phyloP scores from a whole-genome alignment of 2,329 filamentous ascomycete species.

The Cladosporium austrohemisphaericum region DNA sequence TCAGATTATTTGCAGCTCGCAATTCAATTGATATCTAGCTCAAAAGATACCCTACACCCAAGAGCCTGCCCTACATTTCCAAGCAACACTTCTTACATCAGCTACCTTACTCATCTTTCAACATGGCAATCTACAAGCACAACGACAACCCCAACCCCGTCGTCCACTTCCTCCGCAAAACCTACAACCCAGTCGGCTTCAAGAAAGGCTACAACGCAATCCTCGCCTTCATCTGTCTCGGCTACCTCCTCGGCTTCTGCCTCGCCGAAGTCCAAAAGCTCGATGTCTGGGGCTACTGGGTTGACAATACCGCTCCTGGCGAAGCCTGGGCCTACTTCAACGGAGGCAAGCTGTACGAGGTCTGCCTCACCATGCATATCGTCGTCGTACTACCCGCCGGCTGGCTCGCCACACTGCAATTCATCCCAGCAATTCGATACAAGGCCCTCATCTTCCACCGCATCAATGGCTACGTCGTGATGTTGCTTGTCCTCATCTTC shows the following conservation, averaged over 20 bases:
- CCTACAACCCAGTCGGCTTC: constrained; percentile 52
- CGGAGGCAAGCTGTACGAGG: constrained; percentile 21
- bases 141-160: constrained; percentile 12
- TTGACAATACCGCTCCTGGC: not conserved
- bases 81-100: too few species aligned
- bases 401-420: constrained; percentile 38
- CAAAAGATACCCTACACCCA: too few species aligned
- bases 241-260: constrained; percentile 41
- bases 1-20: too few species aligned
- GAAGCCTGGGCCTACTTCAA: constrained; percentile 21
- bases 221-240: constrained; percentile 29
- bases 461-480: constrained; percentile 54
- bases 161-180: constrained; percentile 20
- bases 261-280: constrained; percentile 48
- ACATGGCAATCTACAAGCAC: constrained; percentile 10
- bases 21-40: too few species aligned
- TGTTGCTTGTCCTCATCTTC: constrained; percentile 45
- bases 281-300: constrained; percentile 33
- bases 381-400: constrained; percentile 35
- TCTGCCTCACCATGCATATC: constrained; percentile 44
- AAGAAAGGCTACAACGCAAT: constrained; percentile 54
- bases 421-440: constrained; percentile 42
- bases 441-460: constrained; percentile 53
- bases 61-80: too few species aligned
- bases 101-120: too few species aligned